Evolutionary conservation across 2,329 filamentous ascomycete genomes (phyloP), one percentile per base, ranked within the genome.

Genomic region (Gaeumannomyces tritici): DNA sequence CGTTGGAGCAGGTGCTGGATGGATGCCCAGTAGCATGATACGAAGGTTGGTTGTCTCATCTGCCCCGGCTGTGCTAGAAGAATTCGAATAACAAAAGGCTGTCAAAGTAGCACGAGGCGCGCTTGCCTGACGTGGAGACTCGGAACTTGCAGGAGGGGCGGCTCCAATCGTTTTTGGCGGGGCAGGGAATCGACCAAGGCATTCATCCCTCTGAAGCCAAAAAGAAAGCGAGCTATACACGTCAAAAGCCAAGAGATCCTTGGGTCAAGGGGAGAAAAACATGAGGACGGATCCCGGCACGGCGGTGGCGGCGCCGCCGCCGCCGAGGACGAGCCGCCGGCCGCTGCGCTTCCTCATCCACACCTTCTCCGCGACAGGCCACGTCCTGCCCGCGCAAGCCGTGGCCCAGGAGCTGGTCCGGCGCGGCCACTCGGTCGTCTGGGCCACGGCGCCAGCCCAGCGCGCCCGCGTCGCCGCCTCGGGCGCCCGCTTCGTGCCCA

Each of bases 311-410:
- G n/a, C n/a, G n/a, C n/a, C n/a, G n/a, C n/a, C 42, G 42, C 21
- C 42, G 21, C 6, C 42, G 21, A 51, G 21, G 21, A n/a, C 42
- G 7, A 21, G 42, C n/a, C n/a, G n/a, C n/a, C n/a, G n/a, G 21
- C 42, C 42, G 42, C 42, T 51, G 42, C 42, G 42, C 21, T 59
- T 77, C 58, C 70, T 77, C 13, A 67, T 76, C 9, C 70, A 76
- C 61, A 77, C 75, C 11, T 74, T 74, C 62, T 76, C 75, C 55
- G 75, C 74, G 12, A 73, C 72, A 0, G 74, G 74, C 54, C 75
- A 77, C 67, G 70, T 72, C 28, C 72, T 74, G 42, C 75, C 75
- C 18, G 75, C 75, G 72, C 74, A 75, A 62, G 73, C 75, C 6
- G 69, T 76, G 4, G 73, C 74, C 59, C 69, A 71, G 62, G 72